These are phyloP conservation scores for Verticillium zaregamsianum DNA, from an alignment of 2,329 filamentous ascomycete genomes.

Conservation along the genomic window DNA sequence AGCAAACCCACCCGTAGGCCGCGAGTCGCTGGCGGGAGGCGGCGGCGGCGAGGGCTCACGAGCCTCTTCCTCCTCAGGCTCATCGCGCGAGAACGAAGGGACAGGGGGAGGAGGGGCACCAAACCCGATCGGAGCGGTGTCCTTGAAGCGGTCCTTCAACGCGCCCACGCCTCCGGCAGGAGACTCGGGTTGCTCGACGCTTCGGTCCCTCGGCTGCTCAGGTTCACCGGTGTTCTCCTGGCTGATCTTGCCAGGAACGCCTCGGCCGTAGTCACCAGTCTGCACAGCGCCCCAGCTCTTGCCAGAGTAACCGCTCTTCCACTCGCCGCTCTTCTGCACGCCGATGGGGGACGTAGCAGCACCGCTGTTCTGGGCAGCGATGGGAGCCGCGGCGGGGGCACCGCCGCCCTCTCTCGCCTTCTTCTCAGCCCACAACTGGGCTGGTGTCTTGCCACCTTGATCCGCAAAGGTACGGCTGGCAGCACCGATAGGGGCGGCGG, in stretches of 20 bases:
- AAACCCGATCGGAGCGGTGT: slow-evolving; percentile 64
- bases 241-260: slow-evolving; percentile 41
- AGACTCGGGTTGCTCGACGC: slow-evolving; percentile 15
- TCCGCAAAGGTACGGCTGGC: slow-evolving; percentile 94
- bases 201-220: slow-evolving; percentile 36
- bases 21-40: slow-evolving; percentile 53
- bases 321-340: slow-evolving; percentile 74
- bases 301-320: slow-evolving; percentile 88
- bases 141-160: slow-evolving; percentile 79
- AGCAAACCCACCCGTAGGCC: slow-evolving; percentile 71
- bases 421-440: slow-evolving; percentile 96
- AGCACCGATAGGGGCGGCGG: slow-evolving; percentile 61
- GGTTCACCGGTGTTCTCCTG: slow-evolving; percentile 61
- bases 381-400: slow-evolving; percentile 40
- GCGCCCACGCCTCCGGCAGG: slow-evolving; percentile 64
- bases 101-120: slow-evolving; percentile 20
- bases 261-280: slow-evolving; percentile 66
- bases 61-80: slow-evolving; percentile 9
- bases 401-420: slow-evolving; percentile 75
- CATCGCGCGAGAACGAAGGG: neutral
- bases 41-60: slow-evolving; percentile 45
- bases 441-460: slow-evolving; percentile 90
- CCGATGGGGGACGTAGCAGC: slow-evolving; percentile 48
- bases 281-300: slow-evolving; percentile 88
- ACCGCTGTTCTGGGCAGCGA: slow-evolving; percentile 66